Percentiles rank a stretch among this genome's conserved stretches.
phyloP scores from a whole-genome alignment of 2,329 filamentous ascomycete species.

The Aspergillus piperis region DNA sequence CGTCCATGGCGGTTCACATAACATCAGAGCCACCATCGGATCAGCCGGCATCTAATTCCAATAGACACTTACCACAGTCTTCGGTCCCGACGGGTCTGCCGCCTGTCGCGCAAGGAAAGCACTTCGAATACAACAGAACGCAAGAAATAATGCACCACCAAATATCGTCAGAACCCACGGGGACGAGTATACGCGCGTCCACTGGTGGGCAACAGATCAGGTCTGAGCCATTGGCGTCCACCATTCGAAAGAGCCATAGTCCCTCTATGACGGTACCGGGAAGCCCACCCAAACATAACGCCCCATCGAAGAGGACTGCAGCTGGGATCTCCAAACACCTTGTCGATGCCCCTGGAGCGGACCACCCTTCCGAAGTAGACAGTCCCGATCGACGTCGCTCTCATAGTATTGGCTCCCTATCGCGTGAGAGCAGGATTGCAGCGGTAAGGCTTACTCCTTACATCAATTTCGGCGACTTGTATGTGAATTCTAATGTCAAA shows the following conservation, averaged over 20 bases:
- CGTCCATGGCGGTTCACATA: not conserved
- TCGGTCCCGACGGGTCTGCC: not conserved
- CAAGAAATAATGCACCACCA: not conserved
- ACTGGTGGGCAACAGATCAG: constrained; percentile 1
- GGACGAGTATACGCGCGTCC: not conserved
- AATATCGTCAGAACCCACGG: not conserved
- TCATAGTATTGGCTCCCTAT: constrained; percentile 70
- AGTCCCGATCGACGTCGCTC: constrained; percentile 56
- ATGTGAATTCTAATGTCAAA: constrained; percentile 23
- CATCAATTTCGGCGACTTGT: not conserved
- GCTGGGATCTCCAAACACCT: constrained; percentile 69
- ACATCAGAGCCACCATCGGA: not conserved
- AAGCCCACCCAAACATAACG: constrained; percentile 20
- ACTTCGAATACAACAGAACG: no score
- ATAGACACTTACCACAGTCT: not conserved
- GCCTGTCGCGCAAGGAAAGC: not conserved
- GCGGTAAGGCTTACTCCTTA: constrained; percentile 59
- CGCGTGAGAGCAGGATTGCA: constrained; percentile 69
- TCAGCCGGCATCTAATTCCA: not conserved
- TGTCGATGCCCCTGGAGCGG: constrained; percentile 16
- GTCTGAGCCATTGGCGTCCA: constrained; percentile 1
- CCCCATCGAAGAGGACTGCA: constrained; percentile 71
- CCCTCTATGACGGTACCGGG: constrained; percentile 13
- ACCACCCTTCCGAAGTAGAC: constrained; percentile 36
- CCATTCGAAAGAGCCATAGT: constrained; percentile 12